Conservation (phyloP, 805 yeast genomes). For the Schwanniomyces pseudopolymorphus region DNA sequence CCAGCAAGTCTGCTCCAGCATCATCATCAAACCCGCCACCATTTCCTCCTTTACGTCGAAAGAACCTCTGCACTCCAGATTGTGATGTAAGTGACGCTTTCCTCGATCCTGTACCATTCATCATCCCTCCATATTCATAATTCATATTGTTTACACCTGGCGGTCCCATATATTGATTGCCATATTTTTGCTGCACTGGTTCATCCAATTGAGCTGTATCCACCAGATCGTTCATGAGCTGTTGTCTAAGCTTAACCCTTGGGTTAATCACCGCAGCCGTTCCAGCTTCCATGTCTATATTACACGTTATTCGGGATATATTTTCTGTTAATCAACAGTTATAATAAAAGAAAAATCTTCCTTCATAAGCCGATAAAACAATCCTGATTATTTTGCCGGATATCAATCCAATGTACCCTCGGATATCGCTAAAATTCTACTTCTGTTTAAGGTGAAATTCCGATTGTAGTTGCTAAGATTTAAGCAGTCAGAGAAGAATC, state of each 20-base stretch:
- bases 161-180: slow-evolving; percentile 1
- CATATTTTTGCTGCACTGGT: slow-evolving; percentile 9
- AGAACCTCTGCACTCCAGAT: slow-evolving; percentile 37
- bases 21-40: slow-evolving; percentile 37
- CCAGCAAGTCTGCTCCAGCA: slow-evolving; percentile 34
- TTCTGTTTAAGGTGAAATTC: not conserved
- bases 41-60: slow-evolving; percentile 37
- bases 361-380: not conserved
- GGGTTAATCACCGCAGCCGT: slow-evolving; percentile 14
- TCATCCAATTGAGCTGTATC: slow-evolving; percentile 21
- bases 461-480: not conserved
- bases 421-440: not conserved
- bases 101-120: not conserved
- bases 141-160: slow-evolving; percentile 1
- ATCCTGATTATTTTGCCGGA: not conserved
- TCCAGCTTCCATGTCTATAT: slow-evolving; percentile 21
- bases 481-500: not conserved
- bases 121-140: slow-evolving; percentile 1
- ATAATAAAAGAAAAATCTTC: not conserved
- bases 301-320: not conserved
- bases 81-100: slow-evolving; percentile 40
- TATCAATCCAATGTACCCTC: not conserved
- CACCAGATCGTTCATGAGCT: slow-evolving; percentile 30
- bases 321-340: not conserved
- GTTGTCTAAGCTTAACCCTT: slow-evolving; percentile 31